Evolutionary conservation across 208 protist genomes (phyloP), one percentile per base, ranked within the genome.

Genomic region (Trypanosoma congolense): DNA sequence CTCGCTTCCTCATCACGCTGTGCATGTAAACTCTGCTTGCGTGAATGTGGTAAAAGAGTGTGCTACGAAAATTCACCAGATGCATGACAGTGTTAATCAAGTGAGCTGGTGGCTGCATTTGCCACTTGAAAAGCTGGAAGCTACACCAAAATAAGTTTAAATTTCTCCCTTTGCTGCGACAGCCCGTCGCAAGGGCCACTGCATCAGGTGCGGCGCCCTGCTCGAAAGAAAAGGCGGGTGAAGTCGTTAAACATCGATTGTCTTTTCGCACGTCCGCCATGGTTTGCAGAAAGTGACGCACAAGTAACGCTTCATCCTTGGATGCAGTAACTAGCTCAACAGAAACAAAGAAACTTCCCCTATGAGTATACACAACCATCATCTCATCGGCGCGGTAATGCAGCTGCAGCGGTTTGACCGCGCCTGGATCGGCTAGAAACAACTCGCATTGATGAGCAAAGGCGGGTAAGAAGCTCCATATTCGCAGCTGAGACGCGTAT

Each of bases 41-140:
- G 40, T 64, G 53, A 52, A 74, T 60, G 40, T 74, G 68, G 22
- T 63, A 65, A 3, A 52, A 29, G 9, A 74, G 26, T 42, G 56
- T 55, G 31, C 50, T 69, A 12, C 68, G 53, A 41, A 74, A 74
- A 35, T 74, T 74, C 10, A 74, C 50, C 12, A 74, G 33, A 14
- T 50, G 48, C 12, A 52, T 69, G 16, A 74, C 56, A 21, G 55
- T 55, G 18, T 53, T 61, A 8, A 70, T 19, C 9, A 63, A 47
- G 45, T 43, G 50, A 26, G 54, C 45, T 2, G 42, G 30, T 1
- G 65, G 48, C 47, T 60, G 58, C 56, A 59, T 65, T 2, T 69
- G 68, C 29, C 48, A 38, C 33, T 49, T 18, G 30, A 56, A 69
- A 10, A 74, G 42, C 50, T 74, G 68, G 62, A 74, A 74, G 42